Evolutionary conservation across 2,329 filamentous ascomycete species (phyloP), one percentile per base, ranked within the genome.

Genomic region (Dactylellina drechsleri): DNA sequence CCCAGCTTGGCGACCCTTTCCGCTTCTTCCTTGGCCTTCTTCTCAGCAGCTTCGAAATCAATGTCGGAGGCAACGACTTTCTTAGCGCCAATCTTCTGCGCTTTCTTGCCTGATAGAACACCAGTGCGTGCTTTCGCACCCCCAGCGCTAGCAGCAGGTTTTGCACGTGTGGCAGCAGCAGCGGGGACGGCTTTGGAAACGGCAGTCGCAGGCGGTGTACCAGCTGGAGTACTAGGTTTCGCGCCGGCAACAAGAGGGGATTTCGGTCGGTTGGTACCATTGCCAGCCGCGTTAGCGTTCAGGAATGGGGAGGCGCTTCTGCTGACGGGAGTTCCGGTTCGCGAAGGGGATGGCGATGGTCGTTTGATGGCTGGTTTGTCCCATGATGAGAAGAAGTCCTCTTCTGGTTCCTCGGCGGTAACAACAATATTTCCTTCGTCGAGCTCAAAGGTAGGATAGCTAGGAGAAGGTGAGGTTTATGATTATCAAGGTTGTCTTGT

Each of bases 351-450:
- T 78, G 96, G 96, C 77, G 92, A 97, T 41, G 94, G 94, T 79
- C 93, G 90, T 86, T 98, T 99, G 84, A 99, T 96, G 3, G 93
- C 88, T 20, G 95, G 95, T 84, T 98, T 97, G 81, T 98, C 95
- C 95, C 94, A 99, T 0, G 93, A 97, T 8, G 94, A 97, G 84
- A 99, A 99, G 86, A 99, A 99, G 82, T 98, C 95, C 80, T 97
- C 93, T 18, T 90, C 89, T 20, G 88, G 86, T 78, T 97, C 93
- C 78, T 89, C 91, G n/a, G 93, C 92, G 10, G 92, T 96, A 57
- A 86, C 84, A 23, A 84, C 84, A 61, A 89, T 87, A 77, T 86
- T 85, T 66, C 84, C 83, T 36, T 87, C 85, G 79, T 98, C 95
- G 68, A 89, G 89, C 23, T 94, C 87, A 31, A 98, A 93, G 82